Evolutionary conservation across 2,329 filamentous ascomycete genomes (phyloP), one percentile per base, ranked within the genome.

Genomic region (Apiospora marii): DNA sequence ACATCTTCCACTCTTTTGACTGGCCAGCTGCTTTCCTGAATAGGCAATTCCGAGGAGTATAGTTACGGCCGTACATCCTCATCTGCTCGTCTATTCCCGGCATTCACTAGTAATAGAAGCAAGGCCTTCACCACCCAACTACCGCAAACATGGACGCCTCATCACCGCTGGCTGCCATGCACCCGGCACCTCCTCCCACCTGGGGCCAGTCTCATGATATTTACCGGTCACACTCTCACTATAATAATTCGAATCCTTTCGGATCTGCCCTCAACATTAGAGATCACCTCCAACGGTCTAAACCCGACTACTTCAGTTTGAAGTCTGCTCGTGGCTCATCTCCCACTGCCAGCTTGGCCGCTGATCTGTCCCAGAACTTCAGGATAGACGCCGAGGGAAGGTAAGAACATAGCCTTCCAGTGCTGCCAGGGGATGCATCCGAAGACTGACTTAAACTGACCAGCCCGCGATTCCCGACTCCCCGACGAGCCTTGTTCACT

Each of bases 301-400:
- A 85, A 53, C 82, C 87, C 48, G 95, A 97, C 83, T 98, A 96
- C 85, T 97, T 98, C 85, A 92, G 88, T 78, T 83, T 93, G 78
- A 95, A 94, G 81, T 89, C 92, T 70, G 87, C 94, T 79, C 91
- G 91, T 77, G 94, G 94, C 68, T 97, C 95, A 27, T 99, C 96
- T 72, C 96, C 96, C 7, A 95, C 95, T 48, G 92, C 94, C 70
- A 97, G 94, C 80, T 86, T 99, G 77, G 96, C 95, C 58, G 95
- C 95, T 74, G 96, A 99, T 84, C 88, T 98, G 78, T 98, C 95
- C 73, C 95, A 98, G 81, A 99, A 98, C 86, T 97, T 98, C 82
- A 93, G 96, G 81, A 93, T 98, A 82, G 95, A 98, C 83, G 94
- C 84, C 74, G 87, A 90, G 72, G 82, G 93, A 80, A 98, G 95